phyloP scores from a whole-genome alignment of 1,139 yeast species.

The Suhomyces chickasaworum region DNA sequence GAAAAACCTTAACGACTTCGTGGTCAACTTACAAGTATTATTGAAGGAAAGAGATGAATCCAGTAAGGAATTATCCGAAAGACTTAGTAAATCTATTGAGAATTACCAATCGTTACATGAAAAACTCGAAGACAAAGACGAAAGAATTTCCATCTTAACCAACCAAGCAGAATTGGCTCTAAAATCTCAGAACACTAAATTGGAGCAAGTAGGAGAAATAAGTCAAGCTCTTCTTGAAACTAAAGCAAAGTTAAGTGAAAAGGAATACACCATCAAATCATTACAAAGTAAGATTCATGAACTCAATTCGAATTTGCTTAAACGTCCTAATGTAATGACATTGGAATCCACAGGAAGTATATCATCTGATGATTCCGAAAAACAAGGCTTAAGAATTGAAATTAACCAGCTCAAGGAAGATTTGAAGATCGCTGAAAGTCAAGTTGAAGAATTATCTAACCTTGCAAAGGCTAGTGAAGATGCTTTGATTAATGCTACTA shows the following conservation, averaged over 20 bases:
- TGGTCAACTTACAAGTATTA: conserved; percentile 62
- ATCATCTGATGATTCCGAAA: conserved; percentile 12
- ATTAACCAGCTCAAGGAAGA: conserved; percentile 40
- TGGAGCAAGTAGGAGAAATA: conserved; percentile 61
- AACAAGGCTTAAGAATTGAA: conserved; percentile 25
- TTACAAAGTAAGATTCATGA: conserved; percentile 29
- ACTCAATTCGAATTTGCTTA: conserved; percentile 15
- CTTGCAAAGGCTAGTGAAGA: conserved; percentile 47
- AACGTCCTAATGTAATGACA: conserved; percentile 10
- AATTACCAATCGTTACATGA: conserved; percentile 54
- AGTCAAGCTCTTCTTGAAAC: conserved; percentile 43
- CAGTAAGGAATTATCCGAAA: conserved; percentile 51
- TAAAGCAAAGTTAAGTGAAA: conserved; percentile 42
- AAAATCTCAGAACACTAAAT: conserved; percentile 64
- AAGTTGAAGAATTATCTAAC: conserved; percentile 39
- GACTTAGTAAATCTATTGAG: conserved; percentile 53
- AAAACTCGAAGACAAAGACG: conserved; percentile 53
- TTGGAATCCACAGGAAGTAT: conserved; percentile 3
- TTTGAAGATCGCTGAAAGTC: conserved; percentile 40
- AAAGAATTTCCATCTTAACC: conserved; percentile 46
- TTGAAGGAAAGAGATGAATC: conserved; percentile 64
- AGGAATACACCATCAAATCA: conserved; percentile 22
- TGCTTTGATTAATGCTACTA: conserved; percentile 41
- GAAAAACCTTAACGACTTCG: conserved; percentile 56
- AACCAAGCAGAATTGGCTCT: conserved; percentile 58